Conservation (phyloP, 108 stramenopile species). For the Cylindrotheca fusiformis region DNA sequence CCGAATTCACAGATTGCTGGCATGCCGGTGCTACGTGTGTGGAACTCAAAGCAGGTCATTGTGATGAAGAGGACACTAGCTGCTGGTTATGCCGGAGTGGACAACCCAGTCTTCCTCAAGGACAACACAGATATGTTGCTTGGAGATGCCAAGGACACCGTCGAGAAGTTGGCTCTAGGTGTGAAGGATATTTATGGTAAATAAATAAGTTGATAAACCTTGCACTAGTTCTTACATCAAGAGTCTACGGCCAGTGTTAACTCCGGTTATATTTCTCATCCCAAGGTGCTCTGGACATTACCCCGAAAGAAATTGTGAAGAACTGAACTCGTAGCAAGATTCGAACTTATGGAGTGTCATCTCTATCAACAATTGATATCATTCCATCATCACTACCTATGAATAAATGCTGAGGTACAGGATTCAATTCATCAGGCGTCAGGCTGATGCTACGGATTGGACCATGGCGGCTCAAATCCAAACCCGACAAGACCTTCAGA, state of each 20-base stretch:
- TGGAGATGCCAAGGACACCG: constrained; percentile 94
- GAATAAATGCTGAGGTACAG: constrained; percentile 61
- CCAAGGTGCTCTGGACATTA: too few species aligned
- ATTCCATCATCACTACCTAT: constrained; percentile 78
- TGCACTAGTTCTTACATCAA: too few species aligned
- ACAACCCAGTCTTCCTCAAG: constrained; percentile 98
- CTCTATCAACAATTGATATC: constrained; percentile 58
- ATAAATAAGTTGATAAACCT: too few species aligned
- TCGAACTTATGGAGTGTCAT: too few species aligned
- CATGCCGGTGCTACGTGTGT: constrained; percentile 96
- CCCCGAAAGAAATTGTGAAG: too few species aligned
- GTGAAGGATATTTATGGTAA: constrained; percentile 64
- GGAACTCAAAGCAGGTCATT: constrained; percentile 97
- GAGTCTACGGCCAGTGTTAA: too few species aligned
- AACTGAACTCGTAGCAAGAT: too few species aligned
- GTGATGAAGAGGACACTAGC: constrained; percentile 98
- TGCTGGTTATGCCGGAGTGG: constrained; percentile 98
- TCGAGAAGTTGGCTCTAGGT: constrained; percentile 82
- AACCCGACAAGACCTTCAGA: constrained; percentile 47
- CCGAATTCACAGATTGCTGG: constrained; percentile 95
- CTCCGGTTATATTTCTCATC: too few species aligned
- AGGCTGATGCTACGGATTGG: constrained; percentile 63
- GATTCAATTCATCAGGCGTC: constrained; percentile 49
- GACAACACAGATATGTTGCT: constrained; percentile 98
- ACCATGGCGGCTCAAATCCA: constrained; percentile 73